Evolutionary conservation across 1,284 basidiomycete genomes (phyloP), one percentile per base, ranked within the genome.

Genomic region (Thecaphora frezii): DNA sequence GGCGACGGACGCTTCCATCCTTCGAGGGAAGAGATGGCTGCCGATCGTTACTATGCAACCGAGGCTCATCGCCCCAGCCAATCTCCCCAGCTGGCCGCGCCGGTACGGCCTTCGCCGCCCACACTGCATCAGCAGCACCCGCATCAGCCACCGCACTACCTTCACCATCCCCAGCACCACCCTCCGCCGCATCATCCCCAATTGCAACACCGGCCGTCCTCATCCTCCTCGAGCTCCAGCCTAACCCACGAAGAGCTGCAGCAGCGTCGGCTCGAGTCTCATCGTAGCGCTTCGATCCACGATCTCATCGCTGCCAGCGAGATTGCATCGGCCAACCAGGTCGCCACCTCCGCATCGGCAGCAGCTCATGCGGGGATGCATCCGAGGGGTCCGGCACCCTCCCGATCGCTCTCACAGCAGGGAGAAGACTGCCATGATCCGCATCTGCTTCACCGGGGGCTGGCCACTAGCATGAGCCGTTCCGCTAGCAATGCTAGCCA

Each of bases 291-390:
- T 2, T 66, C 64, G 14, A 62, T 66, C 23, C 58, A 59, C 24
- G 64, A 66, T 39, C 56, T 66, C 19, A 49, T 66, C 24, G 50
- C 59, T 14, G 64, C 48, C 22, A 66, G 64, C 28, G 64, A 62
- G 46, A 58, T 66, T 51, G 51, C 58, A 5, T 59, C 58, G 21
- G 58, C 58, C 10, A 54, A 66, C 13, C 64, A 57, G 55, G 58
- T 21, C 42, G 46, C 19, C 19, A 22, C 18, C 55, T 56, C 18
- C 48, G 51, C 18, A 42, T 43, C 23, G 51, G 41, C 16, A 43
- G 49, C 30, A 36, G 51, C 12, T 18, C 33, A 36, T 16, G 33
- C 33, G 4, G 16, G 33, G 33, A 9, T 16, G 33, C 33, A 4
- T 18, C 4, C 33, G 5, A 36, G 33, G 13, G 33, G 33, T 16